phyloP scores from a whole-genome alignment of 352 stramenopile species.

The Globisporangium takayamanum region DNA sequence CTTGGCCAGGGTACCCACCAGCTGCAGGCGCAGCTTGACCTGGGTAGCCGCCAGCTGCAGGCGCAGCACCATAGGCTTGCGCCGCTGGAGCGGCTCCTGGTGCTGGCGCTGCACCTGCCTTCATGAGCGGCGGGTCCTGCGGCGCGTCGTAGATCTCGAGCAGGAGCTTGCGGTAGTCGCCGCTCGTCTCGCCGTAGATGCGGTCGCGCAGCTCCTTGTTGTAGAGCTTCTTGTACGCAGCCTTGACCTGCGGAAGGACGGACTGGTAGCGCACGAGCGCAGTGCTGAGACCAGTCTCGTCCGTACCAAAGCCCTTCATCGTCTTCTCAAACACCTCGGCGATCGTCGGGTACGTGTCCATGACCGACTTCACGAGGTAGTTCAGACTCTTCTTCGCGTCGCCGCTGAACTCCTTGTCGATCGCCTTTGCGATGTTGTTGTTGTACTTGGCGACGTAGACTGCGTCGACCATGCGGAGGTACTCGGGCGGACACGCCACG shows the following conservation, averaged over 20 bases:
- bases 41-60: slow-evolving; percentile 19
- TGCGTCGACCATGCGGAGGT: slow-evolving; percentile 57
- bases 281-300: slow-evolving; percentile 51
- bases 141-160: slow-evolving; percentile 67
- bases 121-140: slow-evolving; percentile 24
- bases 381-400: slow-evolving; percentile 67
- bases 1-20: slow-evolving; percentile 9
- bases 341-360: slow-evolving; percentile 64
- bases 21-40: slow-evolving; percentile 13
- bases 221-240: slow-evolving; percentile 49
- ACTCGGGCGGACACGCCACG: slow-evolving; percentile 48
- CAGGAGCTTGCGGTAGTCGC: slow-evolving; percentile 55
- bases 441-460: slow-evolving; percentile 76
- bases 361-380: slow-evolving; percentile 42
- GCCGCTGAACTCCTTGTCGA: slow-evolving; percentile 80
- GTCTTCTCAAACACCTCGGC: slow-evolving; percentile 65
- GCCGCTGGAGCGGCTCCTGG: slow-evolving; percentile 8
- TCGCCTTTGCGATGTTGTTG: slow-evolving; percentile 68
- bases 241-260: slow-evolving; percentile 44
- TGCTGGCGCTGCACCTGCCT: slow-evolving; percentile 4
- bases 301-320: slow-evolving; percentile 66
- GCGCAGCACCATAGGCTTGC: slow-evolving; percentile 10
- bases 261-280: slow-evolving; percentile 55
- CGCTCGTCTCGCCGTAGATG: slow-evolving; percentile 52
- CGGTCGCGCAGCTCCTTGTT: slow-evolving; percentile 52